These are phyloP conservation scores for Hymenotorrendiella dingleyae DNA, from an alignment of 2,329 filamentous ascomycete species.

Conservation along the genomic window DNA sequence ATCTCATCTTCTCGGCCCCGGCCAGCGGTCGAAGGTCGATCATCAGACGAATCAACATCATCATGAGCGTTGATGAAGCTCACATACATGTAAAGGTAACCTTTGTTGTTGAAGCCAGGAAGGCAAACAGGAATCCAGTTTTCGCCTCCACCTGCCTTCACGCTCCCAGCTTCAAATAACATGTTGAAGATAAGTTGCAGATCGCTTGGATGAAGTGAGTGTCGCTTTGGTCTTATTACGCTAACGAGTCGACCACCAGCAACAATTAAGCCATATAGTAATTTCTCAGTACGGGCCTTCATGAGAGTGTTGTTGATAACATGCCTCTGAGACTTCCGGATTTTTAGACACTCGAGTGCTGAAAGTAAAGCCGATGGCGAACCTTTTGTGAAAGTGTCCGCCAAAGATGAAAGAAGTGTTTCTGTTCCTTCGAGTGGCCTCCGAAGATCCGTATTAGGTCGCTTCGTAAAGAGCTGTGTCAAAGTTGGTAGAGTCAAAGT, in stretches of 20 bases:
- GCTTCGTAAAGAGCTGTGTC: slow-evolving; percentile 78
- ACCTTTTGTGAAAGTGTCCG: slow-evolving; percentile 89
- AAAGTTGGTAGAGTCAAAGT: slow-evolving; percentile 86
- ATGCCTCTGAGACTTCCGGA: slow-evolving; percentile 81
- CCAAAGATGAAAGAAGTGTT: slow-evolving; percentile 79
- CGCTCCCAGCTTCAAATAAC: slow-evolving; percentile 90
- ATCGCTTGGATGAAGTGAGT: slow-evolving; percentile 92
- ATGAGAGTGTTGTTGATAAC: slow-evolving; percentile 83
- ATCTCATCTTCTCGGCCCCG: slow-evolving; percentile 69
- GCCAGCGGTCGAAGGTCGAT: slow-evolving; percentile 59
- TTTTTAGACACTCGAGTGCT: slow-evolving; percentile 85
- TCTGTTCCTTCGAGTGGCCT: slow-evolving; percentile 89
- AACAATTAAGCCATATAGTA: slow-evolving; percentile 90
- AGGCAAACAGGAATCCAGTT: slow-evolving; percentile 97
- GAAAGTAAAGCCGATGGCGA: slow-evolving; percentile 85
- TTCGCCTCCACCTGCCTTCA: slow-evolving; percentile 88
- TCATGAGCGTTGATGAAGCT: slow-evolving; percentile 73
- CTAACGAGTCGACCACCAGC: slow-evolving; percentile 90
- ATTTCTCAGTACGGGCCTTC: slow-evolving; percentile 66
- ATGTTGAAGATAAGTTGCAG: slow-evolving; percentile 98
- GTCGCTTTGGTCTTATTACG: slow-evolving; percentile 87
- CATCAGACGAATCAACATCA: slow-evolving; percentile 34
- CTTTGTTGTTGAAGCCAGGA: slow-evolving; percentile 93
- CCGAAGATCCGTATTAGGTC: slow-evolving; percentile 89
- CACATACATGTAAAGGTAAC: slow-evolving; percentile 98